Conservation (phyloP, 306 rosid species). For the Ziziphus jujuba region DNA sequence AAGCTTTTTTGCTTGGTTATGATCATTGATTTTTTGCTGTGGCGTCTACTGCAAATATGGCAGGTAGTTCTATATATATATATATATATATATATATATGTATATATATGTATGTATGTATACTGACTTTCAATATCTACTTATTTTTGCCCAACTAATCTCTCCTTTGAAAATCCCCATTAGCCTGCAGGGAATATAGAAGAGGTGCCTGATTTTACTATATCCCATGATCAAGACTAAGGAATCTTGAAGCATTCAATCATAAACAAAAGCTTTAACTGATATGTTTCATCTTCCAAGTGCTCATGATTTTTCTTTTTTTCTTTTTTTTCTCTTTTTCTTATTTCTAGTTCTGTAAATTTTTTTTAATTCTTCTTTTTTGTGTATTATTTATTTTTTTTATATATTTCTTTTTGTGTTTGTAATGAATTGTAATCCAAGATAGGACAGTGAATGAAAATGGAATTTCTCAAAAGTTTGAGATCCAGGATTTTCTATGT, state of each 20-base stretch:
- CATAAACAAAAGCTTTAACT: conserved; percentile 3
- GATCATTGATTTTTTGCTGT: conserved; percentile 74
- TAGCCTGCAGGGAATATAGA: conserved; percentile 72
- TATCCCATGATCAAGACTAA: conserved; percentile 34
- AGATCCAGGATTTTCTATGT: no score
- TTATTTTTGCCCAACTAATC: conserved; percentile 3
- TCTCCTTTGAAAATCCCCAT: conserved; percentile 14
- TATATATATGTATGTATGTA: no score
- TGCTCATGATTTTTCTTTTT: background rate
- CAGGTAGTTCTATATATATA: no score
- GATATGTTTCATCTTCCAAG: background rate
- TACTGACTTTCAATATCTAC: conserved; percentile 2
- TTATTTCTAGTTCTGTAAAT: no score
- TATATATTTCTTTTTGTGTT: no score
- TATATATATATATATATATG: no score
- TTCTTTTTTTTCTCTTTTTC: no score
- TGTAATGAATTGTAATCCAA: no score
- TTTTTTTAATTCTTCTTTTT: no score
- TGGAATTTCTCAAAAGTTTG: no score
- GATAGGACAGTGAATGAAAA: no score
- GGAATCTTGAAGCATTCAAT: conserved; percentile 3
- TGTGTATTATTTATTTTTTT: no score
- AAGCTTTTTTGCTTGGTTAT: conserved; percentile 86
- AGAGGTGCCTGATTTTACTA: conserved; percentile 53
- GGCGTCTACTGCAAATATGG: conserved; percentile 70